Evolutionary conservation across 139 green algal species (phyloP), one percentile per base, ranked within the genome.

Genomic region (Haematococcus lacustris): DNA sequence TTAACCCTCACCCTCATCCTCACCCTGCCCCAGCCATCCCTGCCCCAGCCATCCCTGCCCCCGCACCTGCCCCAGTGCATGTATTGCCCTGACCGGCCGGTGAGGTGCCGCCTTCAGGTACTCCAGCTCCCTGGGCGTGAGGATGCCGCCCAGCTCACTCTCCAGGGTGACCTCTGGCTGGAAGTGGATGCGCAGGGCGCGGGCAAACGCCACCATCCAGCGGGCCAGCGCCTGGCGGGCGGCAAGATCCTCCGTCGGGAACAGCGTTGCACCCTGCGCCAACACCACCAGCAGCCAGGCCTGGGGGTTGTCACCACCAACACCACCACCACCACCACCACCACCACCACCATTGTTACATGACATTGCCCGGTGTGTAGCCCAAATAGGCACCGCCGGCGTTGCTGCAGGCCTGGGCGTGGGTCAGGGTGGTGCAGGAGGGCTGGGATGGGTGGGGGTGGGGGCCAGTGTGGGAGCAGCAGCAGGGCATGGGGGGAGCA

Each of bases 151-250:
- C 41, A 82, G 76, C 40, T 78, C 43, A 38, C 4, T 59, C 71
- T 74, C 57, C 25, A 82, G 35, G 7, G 51, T 71, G 43, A 75
- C 73, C 71, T 80, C 79, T 6, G 74, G 71, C 79, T 84, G 76
- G 66, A 83, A 75, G 73, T 87, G 81, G 13, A 73, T 67, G 30
- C 71, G 71, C 73, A 86, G 71, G 1, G 64, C 51, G 28, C 73
- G 74, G 1, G 77, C 63, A 51, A 78, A 83, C 0, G 74, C 77
- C 3, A 86, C 72, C 13, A 66, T 76, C 81, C 81, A 86, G 34
- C 80, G 70, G 1, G 66, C 80, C 50, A 86, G 68, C 26, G 76
- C 75, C 70, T 75, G 70, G 70, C 81, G 80, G 65, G 68, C 47
- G 59, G 77, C 78, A 25, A 68, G 39, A 53, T 77, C 50, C 51